Base-by-base conservation (phyloP, 495 filamentous ascomycete species). In the Penicillium maclennaniae region DNA sequence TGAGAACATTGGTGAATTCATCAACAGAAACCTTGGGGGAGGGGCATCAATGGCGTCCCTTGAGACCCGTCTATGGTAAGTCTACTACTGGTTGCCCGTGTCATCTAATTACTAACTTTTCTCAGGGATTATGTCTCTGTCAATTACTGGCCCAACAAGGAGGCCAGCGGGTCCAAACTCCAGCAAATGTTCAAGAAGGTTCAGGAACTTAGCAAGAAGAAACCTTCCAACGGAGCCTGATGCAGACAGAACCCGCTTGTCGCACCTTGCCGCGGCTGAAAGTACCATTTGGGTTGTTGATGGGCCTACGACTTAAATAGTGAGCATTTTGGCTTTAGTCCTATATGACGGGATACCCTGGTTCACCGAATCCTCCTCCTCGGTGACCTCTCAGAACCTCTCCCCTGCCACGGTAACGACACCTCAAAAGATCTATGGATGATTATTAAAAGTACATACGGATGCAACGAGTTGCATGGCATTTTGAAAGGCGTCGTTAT, bases 101-200 rank as follows among this genome's bases (percentile, higher is more conserved):
- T 34, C 36, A 2, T 37, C 28, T 20, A 16, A 4, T 42, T 59
- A 16, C 40, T 62, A 27, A 56, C 44, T 38, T 40, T 4, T 23
- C 25, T 46, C 43, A 80, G 77, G 78, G 65, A 75, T 41, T 77
- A 72, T 54, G 75, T 81, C 34, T 67, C 71, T 7, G 60, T 71
- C 40, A 63, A 73, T 43, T 73, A 74, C 52, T 81, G 77, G 76
- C 76, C 78, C 20, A 80, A 79, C 58, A 71, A 71, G 49, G 75
- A 77, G 4, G 74, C 68, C 27, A 68, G 63, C 53, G 76, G 70
- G 20, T 45, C 65, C 12, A 72, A 76, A 48, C 69, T 80, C 37
- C 71, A 70, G 43, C 68, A 68, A 53, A 79, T 81, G 76, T 81
- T 75, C 51, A 60, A 73, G 39, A 78, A 75, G 54, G 69, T 79